Percentiles rank a stretch among this genome's conserved stretches.
Evolutionary conservation across 257 asterid genomes (phyloP).

Genomic region (Ballota nigra): DNA sequence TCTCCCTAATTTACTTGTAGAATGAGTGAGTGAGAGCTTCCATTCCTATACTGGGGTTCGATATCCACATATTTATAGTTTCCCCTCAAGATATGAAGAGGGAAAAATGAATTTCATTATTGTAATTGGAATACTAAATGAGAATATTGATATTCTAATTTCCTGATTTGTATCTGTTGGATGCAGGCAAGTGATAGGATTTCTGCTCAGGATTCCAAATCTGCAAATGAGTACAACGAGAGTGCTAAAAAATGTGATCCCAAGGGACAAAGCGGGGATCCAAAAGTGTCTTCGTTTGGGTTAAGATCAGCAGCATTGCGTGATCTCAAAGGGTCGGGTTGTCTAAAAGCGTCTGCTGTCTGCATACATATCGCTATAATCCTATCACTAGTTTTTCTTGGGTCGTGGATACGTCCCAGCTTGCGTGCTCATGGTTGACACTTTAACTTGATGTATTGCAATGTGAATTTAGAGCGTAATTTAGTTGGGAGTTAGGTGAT

Average conservation of each 20-base stretch:
- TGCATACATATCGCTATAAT: constrained; percentile 34
- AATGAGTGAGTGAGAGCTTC: constrained; percentile 1
- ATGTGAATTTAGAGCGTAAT: background rate
- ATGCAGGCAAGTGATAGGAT: constrained; percentile 31
- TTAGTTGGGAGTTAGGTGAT: background rate
- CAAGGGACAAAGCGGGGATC: constrained; percentile 15
- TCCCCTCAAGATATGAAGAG: background rate
- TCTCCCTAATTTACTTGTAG: background rate
- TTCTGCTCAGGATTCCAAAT: constrained; percentile 20
- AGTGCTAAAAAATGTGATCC: constrained; percentile 18
- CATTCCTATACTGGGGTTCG: background rate
- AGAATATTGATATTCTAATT: background rate
- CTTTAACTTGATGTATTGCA: background rate
- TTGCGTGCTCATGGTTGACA: constrained; percentile 22
- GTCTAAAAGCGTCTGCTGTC: constrained; percentile 22
- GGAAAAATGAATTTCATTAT: background rate
- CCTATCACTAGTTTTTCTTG: constrained; percentile 36
- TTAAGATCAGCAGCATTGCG: constrained; percentile 15
- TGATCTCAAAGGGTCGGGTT: constrained; percentile 19
- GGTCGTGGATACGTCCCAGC: constrained; percentile 41
- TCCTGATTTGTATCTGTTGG: constrained; percentile 11
- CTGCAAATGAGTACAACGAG: constrained; percentile 11
- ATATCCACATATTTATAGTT: background rate
- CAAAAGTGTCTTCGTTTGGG: constrained; percentile 18
- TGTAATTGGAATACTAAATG: background rate